A percentile compares a stretch with the other conserved stretches of the same genome.
Conservation (phyloP, 2,329 filamentous ascomycete species). For the Colletotrichum tabaci region DNA sequence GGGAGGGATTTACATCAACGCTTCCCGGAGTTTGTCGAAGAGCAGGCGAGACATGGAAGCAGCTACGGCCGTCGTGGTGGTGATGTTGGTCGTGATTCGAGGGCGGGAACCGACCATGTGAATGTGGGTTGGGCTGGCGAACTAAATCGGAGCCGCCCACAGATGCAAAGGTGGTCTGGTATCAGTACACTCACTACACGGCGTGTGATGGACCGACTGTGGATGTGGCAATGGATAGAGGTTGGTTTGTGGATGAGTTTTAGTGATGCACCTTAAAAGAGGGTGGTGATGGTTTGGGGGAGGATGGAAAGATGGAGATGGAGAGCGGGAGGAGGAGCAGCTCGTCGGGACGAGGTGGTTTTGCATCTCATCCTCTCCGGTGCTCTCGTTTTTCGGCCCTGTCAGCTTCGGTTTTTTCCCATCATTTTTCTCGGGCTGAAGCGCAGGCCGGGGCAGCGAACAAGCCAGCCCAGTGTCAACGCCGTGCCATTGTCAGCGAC, state of each 20-base stretch:
- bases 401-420: constrained; percentile 14
- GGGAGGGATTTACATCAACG: constrained; percentile 42
- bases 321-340: constrained; percentile 12
- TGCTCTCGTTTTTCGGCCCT: constrained; percentile 23
- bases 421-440: constrained; percentile 6
- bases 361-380: constrained; percentile 3
- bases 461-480: neutral
- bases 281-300: constrained; percentile 8
- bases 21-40: constrained; percentile 28
- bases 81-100: constrained; percentile 26
- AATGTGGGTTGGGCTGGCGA: constrained; percentile 38
- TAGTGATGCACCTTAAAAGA: constrained; percentile 1
- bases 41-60: constrained; percentile 42
- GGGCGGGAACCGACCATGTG: constrained; percentile 34
- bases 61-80: constrained; percentile 15
- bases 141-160: constrained; percentile 40
- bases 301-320: constrained; percentile 5
- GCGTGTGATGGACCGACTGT: constrained; percentile 5
- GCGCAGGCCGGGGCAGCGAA: neutral
- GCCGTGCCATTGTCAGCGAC: neutral
- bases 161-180: neutral
- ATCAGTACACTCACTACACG: neutral
- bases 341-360: constrained; percentile 18
- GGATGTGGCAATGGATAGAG: constrained; percentile 12
- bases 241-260: constrained; percentile 5